These are phyloP conservation scores for Mycena latifolia DNA, from an alignment of 768 basidiomycete species.

Conservation along the genomic window DNA sequence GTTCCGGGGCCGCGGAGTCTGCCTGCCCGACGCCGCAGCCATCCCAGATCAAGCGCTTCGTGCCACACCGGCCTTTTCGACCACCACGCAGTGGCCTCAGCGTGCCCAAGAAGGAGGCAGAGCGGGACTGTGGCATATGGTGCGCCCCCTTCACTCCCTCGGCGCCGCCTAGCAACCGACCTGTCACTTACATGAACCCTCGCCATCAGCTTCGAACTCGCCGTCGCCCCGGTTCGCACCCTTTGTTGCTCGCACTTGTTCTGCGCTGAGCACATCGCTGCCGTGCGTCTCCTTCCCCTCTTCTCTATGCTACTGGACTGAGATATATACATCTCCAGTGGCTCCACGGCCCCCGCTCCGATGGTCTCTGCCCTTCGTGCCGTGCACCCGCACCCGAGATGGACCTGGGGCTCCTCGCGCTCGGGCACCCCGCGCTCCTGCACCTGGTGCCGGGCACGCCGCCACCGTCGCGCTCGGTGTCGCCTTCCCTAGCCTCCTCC, in stretches of 20 bases:
- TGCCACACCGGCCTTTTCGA: too few relatives aligned
- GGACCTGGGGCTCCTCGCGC: conserved; percentile 10
- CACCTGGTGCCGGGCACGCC: conserved; percentile 6
- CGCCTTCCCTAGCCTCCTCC: neutral
- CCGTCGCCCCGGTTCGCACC: conserved; percentile 14
- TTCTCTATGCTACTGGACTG: too few relatives aligned
- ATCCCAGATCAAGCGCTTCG: neutral
- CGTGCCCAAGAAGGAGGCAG: neutral
- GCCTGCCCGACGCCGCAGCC: neutral
- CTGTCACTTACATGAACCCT: neutral
- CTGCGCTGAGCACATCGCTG: conserved; percentile 26
- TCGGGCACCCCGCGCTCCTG: conserved; percentile 13
- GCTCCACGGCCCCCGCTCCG: conserved; percentile 1
- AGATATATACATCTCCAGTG: too few relatives aligned
- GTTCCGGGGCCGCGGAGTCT: neutral
- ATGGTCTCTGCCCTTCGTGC: conserved; percentile 7
- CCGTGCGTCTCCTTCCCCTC: too few relatives aligned
- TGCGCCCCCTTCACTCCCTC: neutral
- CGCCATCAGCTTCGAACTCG: conserved; percentile 18
- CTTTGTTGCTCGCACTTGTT: conserved; percentile 19
- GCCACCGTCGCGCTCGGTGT: conserved; percentile 11
- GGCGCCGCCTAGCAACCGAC: neutral
- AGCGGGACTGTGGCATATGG: conserved; percentile 3
- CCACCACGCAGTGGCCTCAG: neutral
- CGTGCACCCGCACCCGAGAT: neutral